Conservation (phyloP, 2,329 filamentous ascomycete genomes). For the Arthroderma sp. region DNA sequence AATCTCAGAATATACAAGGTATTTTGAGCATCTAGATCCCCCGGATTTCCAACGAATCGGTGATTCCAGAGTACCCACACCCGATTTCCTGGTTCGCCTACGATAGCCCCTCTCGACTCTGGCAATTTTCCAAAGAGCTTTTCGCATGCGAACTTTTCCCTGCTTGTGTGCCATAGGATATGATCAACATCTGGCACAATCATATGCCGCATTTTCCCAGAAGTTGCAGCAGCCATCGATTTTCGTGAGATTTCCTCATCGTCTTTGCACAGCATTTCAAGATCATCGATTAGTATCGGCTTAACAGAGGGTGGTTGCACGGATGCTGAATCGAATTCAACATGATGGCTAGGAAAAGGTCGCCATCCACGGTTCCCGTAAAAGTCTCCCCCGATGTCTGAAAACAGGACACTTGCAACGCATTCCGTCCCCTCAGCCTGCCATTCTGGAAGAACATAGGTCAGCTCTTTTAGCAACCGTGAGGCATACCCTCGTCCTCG, state of each 20-base stretch:
- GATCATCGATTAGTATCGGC: background rate
- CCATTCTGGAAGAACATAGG: conserved; percentile 13
- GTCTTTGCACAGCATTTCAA: conserved; percentile 7
- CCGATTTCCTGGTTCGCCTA: conserved; percentile 13
- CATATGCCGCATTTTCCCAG: too few relatives aligned
- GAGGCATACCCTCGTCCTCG: conserved; percentile 17
- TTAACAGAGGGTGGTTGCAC: background rate
- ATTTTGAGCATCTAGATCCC: conserved; percentile 7
- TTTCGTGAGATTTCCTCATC: too few relatives aligned
- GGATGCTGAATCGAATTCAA: conserved; percentile 19
- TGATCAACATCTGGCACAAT: conserved; percentile 18
- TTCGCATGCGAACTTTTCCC: conserved; percentile 17
- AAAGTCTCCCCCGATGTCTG: conserved; percentile 18
- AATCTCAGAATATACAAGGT: conserved; percentile 16
- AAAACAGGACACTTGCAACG: conserved; percentile 18
- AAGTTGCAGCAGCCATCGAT: too few relatives aligned
- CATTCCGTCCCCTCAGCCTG: conserved; percentile 8
- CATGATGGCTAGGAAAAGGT: conserved; percentile 15
- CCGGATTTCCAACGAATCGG: background rate
- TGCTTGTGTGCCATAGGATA: conserved; percentile 18
- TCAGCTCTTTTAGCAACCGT: conserved; percentile 17
- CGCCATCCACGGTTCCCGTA: conserved; percentile 18
- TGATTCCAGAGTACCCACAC: too few relatives aligned
- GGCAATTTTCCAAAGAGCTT: conserved; percentile 14
- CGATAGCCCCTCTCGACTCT: conserved; percentile 16